A percentile compares a stretch with the other conserved stretches of the same genome.
Conservation (phyloP, 2,329 filamentous ascomycete species). For the Verticillium nonalfalfae region DNA sequence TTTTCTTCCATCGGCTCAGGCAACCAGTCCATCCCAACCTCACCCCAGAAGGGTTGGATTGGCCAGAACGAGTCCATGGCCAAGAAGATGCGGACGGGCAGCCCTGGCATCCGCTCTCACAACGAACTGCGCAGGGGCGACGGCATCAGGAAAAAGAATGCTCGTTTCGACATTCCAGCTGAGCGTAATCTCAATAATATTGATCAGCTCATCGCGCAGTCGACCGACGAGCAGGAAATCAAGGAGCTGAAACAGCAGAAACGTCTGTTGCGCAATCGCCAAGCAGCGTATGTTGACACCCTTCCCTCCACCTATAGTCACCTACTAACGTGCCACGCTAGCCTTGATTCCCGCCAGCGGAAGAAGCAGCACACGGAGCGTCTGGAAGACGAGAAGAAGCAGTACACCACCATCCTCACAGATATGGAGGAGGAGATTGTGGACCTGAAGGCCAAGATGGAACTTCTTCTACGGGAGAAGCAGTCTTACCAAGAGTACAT, state of each 20-base stretch:
- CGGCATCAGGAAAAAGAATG: slow-evolving; percentile 98
- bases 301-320: slow-evolving; percentile 15
- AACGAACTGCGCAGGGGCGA: slow-evolving; percentile 74
- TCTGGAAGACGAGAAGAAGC: slow-evolving; percentile 94
- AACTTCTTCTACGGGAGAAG: slow-evolving; percentile 67
- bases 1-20: slow-evolving; percentile 43
- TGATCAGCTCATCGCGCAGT: slow-evolving; percentile 83
- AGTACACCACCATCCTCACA: slow-evolving; percentile 69
- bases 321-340: slow-evolving; percentile 26
- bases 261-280: slow-evolving; percentile 85
- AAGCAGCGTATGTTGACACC: slow-evolving; percentile 73
- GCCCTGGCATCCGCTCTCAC: slow-evolving; percentile 64
- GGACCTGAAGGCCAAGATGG: slow-evolving; percentile 60
- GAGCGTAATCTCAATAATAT: slow-evolving; percentile 94
- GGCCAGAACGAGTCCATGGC: slow-evolving; percentile 40
- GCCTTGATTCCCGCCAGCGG: slow-evolving; percentile 90
- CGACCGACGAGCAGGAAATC: slow-evolving; percentile 84
- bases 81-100: slow-evolving; percentile 61
- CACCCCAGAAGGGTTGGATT: slow-evolving; percentile 55
- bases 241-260: slow-evolving; percentile 99
- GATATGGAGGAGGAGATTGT: slow-evolving; percentile 73
- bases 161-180: slow-evolving; percentile 91
- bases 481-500: slow-evolving; percentile 70
- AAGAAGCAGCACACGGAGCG: slow-evolving; percentile 99
- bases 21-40: slow-evolving; percentile 45